Percentiles rank a stretch among this genome's conserved stretches.
These are phyloP conservation scores for Diaporthe citri DNA, from an alignment of 2,329 filamentous ascomycete genomes.

Conservation along the genomic window DNA sequence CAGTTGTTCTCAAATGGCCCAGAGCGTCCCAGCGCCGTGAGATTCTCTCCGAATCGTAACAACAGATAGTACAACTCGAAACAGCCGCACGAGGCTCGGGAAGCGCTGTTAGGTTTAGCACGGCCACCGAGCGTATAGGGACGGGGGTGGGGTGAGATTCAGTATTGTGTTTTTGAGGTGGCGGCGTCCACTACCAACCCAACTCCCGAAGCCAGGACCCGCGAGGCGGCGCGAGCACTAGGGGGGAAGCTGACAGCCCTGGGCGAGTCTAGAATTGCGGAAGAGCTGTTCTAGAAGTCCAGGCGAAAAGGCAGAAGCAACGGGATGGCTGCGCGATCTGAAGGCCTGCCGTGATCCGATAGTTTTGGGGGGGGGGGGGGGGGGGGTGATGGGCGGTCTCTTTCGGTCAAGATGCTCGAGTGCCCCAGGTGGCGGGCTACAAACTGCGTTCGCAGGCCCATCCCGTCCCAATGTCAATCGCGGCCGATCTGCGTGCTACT, in stretches of 20 bases:
- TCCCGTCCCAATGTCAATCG: not conserved
- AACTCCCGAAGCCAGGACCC: not conserved
- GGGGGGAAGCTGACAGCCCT: not conserved
- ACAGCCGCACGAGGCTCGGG: conserved; percentile 13
- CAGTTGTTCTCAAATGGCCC: not conserved
- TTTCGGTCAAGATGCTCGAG: not conserved
- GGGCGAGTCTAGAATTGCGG: conserved; percentile 32
- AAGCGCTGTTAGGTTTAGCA: conserved; percentile 10
- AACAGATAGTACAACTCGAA: conserved; percentile 11
- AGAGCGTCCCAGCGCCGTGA: not conserved
- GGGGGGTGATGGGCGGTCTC: not conserved
- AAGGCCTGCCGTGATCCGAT: not conserved
- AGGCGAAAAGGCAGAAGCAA: not conserved
- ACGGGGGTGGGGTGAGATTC: not conserved
- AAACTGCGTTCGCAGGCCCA: not conserved
- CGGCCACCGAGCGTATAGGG: not conserved
- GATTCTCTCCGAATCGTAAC: conserved; percentile 9
- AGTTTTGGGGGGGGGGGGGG: not conserved
- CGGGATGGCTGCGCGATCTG: not conserved
- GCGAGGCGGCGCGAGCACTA: conserved; percentile 9
- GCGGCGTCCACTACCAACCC: not conserved
- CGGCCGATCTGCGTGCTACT: not conserved
- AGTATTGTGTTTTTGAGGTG: not conserved
- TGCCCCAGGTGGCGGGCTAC: not conserved
- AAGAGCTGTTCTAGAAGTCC: conserved; percentile 35